Evolutionary conservation across 1,139 yeast species (phyloP).

Genomic region (Geotrichum reessii): DNA sequence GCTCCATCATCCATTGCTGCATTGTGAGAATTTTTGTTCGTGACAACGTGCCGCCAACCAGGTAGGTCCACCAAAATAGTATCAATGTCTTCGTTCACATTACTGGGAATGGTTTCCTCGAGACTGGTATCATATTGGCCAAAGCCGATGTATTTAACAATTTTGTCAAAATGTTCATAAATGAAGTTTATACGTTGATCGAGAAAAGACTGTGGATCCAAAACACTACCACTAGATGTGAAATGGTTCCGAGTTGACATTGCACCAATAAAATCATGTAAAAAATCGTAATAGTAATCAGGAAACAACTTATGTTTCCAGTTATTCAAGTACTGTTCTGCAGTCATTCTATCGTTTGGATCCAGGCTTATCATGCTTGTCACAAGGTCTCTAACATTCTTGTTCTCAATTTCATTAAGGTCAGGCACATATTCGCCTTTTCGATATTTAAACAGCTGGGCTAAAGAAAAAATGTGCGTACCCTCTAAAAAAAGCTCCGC

Average conservation of each 20-base stretch:
- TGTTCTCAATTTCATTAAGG: slow-evolving; percentile 50
- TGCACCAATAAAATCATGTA: slow-evolving; percentile 59
- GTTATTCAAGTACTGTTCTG: slow-evolving; percentile 48
- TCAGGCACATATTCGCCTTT: slow-evolving; percentile 62
- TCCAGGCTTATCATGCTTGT: slow-evolving; percentile 56
- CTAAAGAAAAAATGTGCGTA: slow-evolving; percentile 73
- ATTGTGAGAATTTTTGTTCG: slow-evolving; percentile 29
- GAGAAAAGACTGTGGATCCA: slow-evolving; percentile 12
- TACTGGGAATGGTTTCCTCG: slow-evolving; percentile 1
- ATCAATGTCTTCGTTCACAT: slow-evolving; percentile 17
- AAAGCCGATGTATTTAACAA: slow-evolving; percentile 28
- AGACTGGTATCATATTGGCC: slow-evolving; percentile 14
- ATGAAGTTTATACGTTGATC: slow-evolving; percentile 17
- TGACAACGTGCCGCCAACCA: slow-evolving; percentile 35
- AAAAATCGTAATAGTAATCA: slow-evolving; percentile 58
- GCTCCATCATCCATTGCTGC: slow-evolving; percentile 45
- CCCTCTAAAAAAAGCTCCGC: slow-evolving; percentile 89
- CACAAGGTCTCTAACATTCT: slow-evolving; percentile 49
- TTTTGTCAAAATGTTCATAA: slow-evolving; percentile 35
- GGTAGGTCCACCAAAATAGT: slow-evolving; percentile 51
- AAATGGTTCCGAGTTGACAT: slow-evolving; percentile 32
- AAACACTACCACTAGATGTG: not conserved
- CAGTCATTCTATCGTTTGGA: slow-evolving; percentile 55
- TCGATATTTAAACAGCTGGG: slow-evolving; percentile 80
- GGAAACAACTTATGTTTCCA: slow-evolving; percentile 58